Evolutionary conservation across 495 filamentous ascomycete genomes (phyloP).

Genomic region (Penicillium canariense): DNA sequence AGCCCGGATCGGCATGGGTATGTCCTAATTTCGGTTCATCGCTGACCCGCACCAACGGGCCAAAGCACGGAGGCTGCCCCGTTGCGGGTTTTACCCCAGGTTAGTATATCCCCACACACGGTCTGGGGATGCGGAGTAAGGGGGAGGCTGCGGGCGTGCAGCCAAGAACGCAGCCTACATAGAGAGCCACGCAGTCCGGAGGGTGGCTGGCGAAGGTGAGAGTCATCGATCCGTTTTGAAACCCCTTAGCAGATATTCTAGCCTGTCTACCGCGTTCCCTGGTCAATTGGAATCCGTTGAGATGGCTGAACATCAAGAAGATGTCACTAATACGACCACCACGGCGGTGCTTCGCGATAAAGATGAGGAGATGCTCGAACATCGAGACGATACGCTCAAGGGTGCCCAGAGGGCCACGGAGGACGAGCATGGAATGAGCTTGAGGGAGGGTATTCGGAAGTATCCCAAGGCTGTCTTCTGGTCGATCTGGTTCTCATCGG

Average conservation of each 20-base stretch:
- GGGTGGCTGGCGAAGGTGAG: neutral
- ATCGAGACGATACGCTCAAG: conserved; percentile 11
- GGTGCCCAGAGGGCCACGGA: conserved; percentile 12
- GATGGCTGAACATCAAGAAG: conserved; percentile 21
- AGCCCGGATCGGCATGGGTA: conserved; percentile 4
- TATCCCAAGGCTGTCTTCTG: conserved; percentile 49
- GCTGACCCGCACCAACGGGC: neutral
- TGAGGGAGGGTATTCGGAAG: conserved; percentile 14
- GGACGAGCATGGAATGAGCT: conserved; percentile 12
- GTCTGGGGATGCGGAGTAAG: conserved; percentile 12
- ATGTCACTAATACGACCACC: conserved; percentile 10
- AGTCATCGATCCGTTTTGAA: neutral
- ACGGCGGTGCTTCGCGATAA: conserved; percentile 11
- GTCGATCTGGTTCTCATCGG: conserved; percentile 40
- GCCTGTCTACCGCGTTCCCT: too few species aligned
- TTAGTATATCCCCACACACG: conserved; percentile 1
- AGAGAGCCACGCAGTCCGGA: neutral
- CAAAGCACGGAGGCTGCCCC: neutral
- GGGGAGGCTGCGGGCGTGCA: neutral
- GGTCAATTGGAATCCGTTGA: neutral
- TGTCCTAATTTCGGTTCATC: conserved; percentile 1
- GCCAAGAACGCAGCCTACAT: neutral
- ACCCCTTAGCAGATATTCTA: too few species aligned
- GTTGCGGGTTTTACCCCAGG: conserved; percentile 2
- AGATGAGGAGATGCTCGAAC: conserved; percentile 11